Evolutionary conservation across 495 filamentous ascomycete genomes (phyloP), one percentile per base, ranked within the genome.

Genomic region (Xylaria palmicola): DNA sequence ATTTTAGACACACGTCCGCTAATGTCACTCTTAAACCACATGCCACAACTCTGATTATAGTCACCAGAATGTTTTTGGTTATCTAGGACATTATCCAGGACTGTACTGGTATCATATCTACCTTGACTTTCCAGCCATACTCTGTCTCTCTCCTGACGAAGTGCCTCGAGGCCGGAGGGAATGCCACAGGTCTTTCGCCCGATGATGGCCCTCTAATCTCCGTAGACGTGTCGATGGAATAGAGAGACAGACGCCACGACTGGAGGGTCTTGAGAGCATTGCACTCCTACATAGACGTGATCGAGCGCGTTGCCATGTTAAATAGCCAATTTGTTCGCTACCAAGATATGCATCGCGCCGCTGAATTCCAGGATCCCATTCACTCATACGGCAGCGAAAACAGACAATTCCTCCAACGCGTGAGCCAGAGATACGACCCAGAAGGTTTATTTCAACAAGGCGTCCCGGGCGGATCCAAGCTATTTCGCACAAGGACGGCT

Each of bases 351-450:
- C 79, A 79, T 62, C 74, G 83, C 60, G 75, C 80, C 6, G 68
- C 68, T 26, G 49, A 20, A 8, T 65, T 50, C 9, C 82, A 84
- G 68, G 66, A 79, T 55, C 74, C 76, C 0, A 73, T 84, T 10
- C 63, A 58, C 0, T 74, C 80, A 2, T 85, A 83, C 68, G 83
- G 83, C 0, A 62, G 47, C 26, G 69, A 72, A 22, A 84, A 77
- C 62, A 59, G 76, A 30, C 48, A 4, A 40, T 66, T 64, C 12
- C 57, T 86, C 57, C 57, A 62, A 26, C 49, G 60, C n/a, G 66
- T 76, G 41, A 73, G 70, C 1, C 60, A 63, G 57, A 77, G 78
- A 67, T 84, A 81, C 64, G 82, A 84, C 61, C 79, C 80, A 0
- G 49, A 73, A 6, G 73, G 69, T 5, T 60, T 82, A 6, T 83